Conservation (phyloP, 1,284 basidiomycete species). For the Cryptococcus deneoformans region DNA sequence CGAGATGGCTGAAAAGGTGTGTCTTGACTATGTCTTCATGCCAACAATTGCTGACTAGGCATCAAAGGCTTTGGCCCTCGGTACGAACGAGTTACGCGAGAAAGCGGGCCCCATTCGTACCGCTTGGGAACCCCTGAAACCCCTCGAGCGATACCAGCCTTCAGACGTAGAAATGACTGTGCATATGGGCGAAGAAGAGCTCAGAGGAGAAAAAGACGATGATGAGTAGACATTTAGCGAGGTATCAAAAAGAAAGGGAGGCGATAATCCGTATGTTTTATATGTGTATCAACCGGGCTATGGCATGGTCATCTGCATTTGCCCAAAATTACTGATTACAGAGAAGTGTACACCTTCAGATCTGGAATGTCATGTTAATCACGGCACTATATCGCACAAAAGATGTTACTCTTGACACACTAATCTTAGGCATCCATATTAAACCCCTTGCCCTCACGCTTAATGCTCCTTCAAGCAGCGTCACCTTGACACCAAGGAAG, state of each 20-base stretch:
- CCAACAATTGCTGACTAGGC: background rate
- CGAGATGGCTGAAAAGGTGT: constrained; percentile 46
- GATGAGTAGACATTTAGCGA: constrained; percentile 7
- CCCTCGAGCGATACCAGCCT: too few relatives aligned
- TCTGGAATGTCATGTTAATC: too few relatives aligned
- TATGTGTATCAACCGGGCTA: background rate
- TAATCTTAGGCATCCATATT: too few relatives aligned
- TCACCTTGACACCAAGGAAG: too few relatives aligned
- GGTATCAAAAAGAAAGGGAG: background rate
- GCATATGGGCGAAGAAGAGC: constrained; percentile 12
- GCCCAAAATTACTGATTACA: background rate
- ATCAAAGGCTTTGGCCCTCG: constrained; percentile 34
- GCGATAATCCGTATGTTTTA: too few relatives aligned
- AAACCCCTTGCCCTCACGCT: too few relatives aligned
- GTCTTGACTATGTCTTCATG: constrained; percentile 2
- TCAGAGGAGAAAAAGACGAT: constrained; percentile 19
- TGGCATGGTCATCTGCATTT: background rate
- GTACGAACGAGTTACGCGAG: constrained; percentile 34
- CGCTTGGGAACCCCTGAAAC: constrained; percentile 23
- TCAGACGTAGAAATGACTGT: background rate
- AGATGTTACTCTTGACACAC: too few relatives aligned
- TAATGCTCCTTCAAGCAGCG: too few relatives aligned
- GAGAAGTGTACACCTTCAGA: too few relatives aligned
- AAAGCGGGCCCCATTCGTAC: constrained; percentile 23
- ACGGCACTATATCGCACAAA: too few relatives aligned